These are phyloP conservation scores for Ophiosphaerella herpotricha DNA, from an alignment of 2,329 filamentous ascomycete genomes.

Conservation along the genomic window DNA sequence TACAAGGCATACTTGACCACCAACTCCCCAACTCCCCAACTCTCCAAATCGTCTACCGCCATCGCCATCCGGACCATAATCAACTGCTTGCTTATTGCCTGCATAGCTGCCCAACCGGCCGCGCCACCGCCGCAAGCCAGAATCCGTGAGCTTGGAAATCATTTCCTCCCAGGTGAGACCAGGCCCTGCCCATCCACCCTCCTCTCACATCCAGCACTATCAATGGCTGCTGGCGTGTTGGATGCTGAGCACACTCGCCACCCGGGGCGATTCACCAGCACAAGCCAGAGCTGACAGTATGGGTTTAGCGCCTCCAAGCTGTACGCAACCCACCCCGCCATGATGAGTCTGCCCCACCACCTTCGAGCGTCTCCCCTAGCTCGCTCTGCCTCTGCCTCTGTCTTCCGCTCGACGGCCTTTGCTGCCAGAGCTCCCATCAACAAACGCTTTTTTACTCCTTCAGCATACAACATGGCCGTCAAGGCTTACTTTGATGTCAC, in stretches of 20 bases:
- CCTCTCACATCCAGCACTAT: no score
- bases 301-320: conserved; percentile 11
- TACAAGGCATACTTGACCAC: no score
- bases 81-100: conserved; percentile 27
- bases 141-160: not conserved
- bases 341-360: conserved; percentile 37
- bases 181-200: not conserved
- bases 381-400: conserved; percentile 28
- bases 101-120: conserved; percentile 40
- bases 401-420: conserved; percentile 37
- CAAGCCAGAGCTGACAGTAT: conserved; percentile 19
- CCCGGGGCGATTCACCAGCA: conserved; percentile 20
- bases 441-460: conserved; percentile 63
- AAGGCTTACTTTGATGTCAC: conserved; percentile 75
- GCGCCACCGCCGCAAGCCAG: conserved; percentile 12
- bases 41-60: not conserved
- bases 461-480: conserved; percentile 74
- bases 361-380: conserved; percentile 28
- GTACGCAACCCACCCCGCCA: conserved; percentile 45
- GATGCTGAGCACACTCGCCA: conserved; percentile 2
- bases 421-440: conserved; percentile 45
- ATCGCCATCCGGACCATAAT: conserved; percentile 34
- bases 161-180: not conserved
- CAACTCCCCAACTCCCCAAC: no score
- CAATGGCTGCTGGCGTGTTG: no score